phyloP scores from a whole-genome alignment of 257 asterid species.

The Ballota nigra region DNA sequence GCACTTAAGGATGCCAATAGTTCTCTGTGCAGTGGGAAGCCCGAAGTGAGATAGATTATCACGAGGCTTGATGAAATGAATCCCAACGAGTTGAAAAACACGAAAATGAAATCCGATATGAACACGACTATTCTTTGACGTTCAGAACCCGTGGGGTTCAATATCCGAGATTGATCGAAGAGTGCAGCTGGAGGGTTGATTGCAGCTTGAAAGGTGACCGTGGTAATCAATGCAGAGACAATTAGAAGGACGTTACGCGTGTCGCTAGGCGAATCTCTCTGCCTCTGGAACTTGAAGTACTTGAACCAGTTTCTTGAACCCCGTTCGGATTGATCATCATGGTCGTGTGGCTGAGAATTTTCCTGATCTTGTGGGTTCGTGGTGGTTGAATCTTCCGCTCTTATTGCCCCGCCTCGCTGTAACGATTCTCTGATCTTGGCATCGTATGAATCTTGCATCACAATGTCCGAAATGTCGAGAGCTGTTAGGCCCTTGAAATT shows the following conservation, averaged over 20 bases:
- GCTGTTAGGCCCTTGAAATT: constrained; percentile 6
- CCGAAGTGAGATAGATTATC: background rate
- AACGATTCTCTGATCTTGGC: constrained; percentile 1
- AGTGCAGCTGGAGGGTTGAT: constrained; percentile 1
- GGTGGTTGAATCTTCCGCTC: background rate
- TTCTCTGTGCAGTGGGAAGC: constrained; percentile 4
- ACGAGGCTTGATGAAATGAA: background rate
- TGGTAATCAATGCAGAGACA: background rate
- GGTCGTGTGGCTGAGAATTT: background rate
- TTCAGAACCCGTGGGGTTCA: background rate
- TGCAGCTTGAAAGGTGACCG: constrained; percentile 4
- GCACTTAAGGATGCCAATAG: background rate
- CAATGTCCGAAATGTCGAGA: constrained; percentile 3
- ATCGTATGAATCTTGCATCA: constrained; percentile 7
- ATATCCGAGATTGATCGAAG: background rate
- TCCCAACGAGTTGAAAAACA: background rate
- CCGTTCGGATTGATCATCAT: background rate
- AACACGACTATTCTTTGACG: background rate
- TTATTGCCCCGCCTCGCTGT: background rate
- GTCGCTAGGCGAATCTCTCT: constrained; percentile 6
- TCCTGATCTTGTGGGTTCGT: background rate
- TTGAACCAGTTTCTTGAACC: background rate
- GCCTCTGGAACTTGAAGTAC: constrained; percentile 8
- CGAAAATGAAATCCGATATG: background rate
- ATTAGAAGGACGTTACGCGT: background rate